phyloP scores from a whole-genome alignment of 2,329 filamentous ascomycete species.

The Claviceps lovelessii region DNA sequence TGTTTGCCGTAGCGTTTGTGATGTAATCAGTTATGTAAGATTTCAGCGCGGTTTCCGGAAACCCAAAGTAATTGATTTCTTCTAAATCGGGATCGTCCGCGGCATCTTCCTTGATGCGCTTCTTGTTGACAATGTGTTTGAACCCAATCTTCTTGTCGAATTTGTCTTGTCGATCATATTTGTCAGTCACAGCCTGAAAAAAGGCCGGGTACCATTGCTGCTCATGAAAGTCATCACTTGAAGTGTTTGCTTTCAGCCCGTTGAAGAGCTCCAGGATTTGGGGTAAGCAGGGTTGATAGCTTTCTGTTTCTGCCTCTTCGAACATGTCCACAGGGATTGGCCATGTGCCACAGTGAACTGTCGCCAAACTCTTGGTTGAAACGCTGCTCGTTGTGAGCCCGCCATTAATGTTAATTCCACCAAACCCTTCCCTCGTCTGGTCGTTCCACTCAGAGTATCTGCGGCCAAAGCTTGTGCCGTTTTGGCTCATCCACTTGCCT shows the following conservation, averaged over 20 bases:
- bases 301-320: constrained; percentile 28
- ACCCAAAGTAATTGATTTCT: constrained; percentile 21
- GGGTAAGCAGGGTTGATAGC: constrained; percentile 31
- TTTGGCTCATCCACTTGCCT: constrained; percentile 7
- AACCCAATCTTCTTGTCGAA: constrained; percentile 10
- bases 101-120: constrained; percentile 6
- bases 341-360: constrained; percentile 25
- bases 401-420: constrained; percentile 25
- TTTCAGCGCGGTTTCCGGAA: constrained; percentile 15
- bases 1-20: constrained; percentile 11
- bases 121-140: constrained; percentile 9
- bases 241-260: constrained; percentile 7
- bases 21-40: constrained; percentile 18
- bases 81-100: background rate
- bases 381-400: constrained; percentile 27
- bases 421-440: constrained; percentile 13
- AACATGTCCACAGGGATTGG: constrained; percentile 25
- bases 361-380: constrained; percentile 28
- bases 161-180: constrained; percentile 17
- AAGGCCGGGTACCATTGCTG: constrained; percentile 18
- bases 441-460: constrained; percentile 7
- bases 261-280: constrained; percentile 20
- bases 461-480: constrained; percentile 5
- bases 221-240: constrained; percentile 9
- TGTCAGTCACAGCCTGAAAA: constrained; percentile 18